Evolutionary conservation across 2,329 filamentous ascomycete species (phyloP).

Genomic region (Fusarium udum): DNA sequence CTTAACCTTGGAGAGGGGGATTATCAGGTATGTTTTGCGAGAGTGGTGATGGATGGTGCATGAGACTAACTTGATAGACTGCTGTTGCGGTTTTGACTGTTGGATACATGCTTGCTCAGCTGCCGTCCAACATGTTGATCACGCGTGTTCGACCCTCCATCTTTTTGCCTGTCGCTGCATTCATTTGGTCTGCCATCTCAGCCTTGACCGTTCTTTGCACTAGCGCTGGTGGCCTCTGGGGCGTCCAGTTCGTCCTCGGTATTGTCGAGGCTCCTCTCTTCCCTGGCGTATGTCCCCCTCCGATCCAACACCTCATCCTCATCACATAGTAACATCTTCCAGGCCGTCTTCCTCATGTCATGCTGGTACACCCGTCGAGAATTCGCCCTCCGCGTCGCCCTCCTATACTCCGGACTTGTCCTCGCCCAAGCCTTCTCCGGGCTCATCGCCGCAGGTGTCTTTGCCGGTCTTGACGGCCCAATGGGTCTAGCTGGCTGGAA

Average conservation of each 20-base stretch:
- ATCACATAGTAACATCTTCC: fast-evolving
- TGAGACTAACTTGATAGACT: neutral
- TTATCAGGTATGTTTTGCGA: neutral
- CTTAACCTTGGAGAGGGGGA: slow-evolving; percentile 33
- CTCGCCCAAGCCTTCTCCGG: slow-evolving; percentile 74
- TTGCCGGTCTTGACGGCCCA: slow-evolving; percentile 48
- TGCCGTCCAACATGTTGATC: slow-evolving; percentile 33
- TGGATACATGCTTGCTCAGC: slow-evolving; percentile 31
- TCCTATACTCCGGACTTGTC: slow-evolving; percentile 66
- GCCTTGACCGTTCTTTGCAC: slow-evolving; percentile 25
- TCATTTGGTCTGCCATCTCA: slow-evolving; percentile 26
- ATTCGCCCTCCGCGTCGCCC: slow-evolving; percentile 66
- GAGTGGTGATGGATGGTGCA: fast-evolving
- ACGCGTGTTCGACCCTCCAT: slow-evolving; percentile 24
- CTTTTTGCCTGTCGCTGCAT: slow-evolving; percentile 18
- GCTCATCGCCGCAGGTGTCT: slow-evolving; percentile 68
- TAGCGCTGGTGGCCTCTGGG: slow-evolving; percentile 23
- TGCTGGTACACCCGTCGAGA: slow-evolving; percentile 74
- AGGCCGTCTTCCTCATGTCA: slow-evolving; percentile 48
- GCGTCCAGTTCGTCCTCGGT: slow-evolving; percentile 27
- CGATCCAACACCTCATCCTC: fast-evolving
- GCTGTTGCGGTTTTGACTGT: slow-evolving; percentile 30
- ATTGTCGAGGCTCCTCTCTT: slow-evolving; percentile 29
- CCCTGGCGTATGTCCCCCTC: slow-evolving; percentile 17
- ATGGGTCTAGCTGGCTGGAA: slow-evolving; percentile 68